Percentiles rank a stretch among this genome's conserved stretches.
Evolutionary conservation across 2,329 filamentous ascomycete species (phyloP).

Genomic region (Dryadomyces quercivorus): DNA sequence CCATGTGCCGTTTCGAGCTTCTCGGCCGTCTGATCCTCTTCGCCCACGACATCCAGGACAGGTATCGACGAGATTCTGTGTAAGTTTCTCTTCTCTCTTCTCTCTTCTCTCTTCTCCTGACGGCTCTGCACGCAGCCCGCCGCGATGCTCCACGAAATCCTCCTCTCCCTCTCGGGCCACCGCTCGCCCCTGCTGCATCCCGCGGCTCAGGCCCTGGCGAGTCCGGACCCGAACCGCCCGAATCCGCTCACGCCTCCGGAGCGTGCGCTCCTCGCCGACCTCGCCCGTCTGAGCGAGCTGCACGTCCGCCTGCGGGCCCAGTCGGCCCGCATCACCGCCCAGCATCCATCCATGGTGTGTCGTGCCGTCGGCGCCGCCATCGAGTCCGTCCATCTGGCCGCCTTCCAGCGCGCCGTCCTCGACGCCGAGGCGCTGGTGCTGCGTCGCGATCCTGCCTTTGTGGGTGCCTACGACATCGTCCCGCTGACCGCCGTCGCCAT

Average conservation of each 20-base stretch:
- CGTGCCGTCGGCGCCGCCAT: constrained; percentile 77
- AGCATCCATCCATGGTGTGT: constrained; percentile 72
- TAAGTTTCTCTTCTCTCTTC: neutral
- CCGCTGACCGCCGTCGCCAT: constrained; percentile 74
- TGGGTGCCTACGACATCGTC: constrained; percentile 88
- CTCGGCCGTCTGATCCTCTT: constrained; percentile 12
- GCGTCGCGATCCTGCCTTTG: constrained; percentile 60
- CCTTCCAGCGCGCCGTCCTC: constrained; percentile 74
- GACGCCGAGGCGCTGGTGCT: constrained; percentile 74
- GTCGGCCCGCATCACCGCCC: constrained; percentile 52
- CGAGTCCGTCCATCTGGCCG: constrained; percentile 58
- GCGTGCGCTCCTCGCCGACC: constrained; percentile 63
- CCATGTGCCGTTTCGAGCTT: constrained; percentile 13
- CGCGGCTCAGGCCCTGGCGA: neutral
- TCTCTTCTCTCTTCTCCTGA: too few relatives aligned
- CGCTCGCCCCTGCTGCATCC: constrained; percentile 66
- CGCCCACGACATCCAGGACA: constrained; percentile 7
- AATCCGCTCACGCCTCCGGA: constrained; percentile 60
- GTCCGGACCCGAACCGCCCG: neutral
- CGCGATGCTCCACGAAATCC: constrained; percentile 92
- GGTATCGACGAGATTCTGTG: neutral
- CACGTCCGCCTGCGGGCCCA: constrained; percentile 61
- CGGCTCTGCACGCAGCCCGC: neutral
- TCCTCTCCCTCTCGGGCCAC: constrained; percentile 90
- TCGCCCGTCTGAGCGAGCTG: constrained; percentile 65